Conservation (phyloP, 768 basidiomycete species). For the Lactifluus subvellereus region DNA sequence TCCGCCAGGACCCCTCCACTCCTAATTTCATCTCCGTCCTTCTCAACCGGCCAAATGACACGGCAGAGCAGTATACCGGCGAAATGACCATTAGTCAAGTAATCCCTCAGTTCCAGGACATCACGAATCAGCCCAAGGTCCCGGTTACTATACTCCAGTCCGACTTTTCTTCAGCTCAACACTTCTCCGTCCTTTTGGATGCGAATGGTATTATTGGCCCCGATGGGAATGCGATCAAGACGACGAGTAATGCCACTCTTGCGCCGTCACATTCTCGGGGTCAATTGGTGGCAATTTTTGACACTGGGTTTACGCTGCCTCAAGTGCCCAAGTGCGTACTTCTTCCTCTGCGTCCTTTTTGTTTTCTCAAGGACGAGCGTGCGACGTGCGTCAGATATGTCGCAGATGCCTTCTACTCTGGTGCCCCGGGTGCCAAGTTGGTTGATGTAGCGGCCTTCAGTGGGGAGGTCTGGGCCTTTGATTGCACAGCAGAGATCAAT, state of each 20-base stretch:
- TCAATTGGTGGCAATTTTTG: constrained; percentile 56
- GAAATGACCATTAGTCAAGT: constrained; percentile 59
- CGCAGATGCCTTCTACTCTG: constrained; percentile 55
- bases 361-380: not conserved
- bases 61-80: constrained; percentile 45
- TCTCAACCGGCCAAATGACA: constrained; percentile 54
- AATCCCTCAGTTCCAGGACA: constrained; percentile 41
- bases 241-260: constrained; percentile 43
- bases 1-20: constrained; percentile 47
- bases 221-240: constrained; percentile 49
- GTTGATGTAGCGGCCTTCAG: constrained; percentile 35
- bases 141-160: constrained; percentile 38
- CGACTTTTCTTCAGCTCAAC: constrained; percentile 50
- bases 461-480: constrained; percentile 51
- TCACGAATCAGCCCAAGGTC: constrained; percentile 48
- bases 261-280: constrained; percentile 60
- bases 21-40: constrained; percentile 60
- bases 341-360: not conserved
- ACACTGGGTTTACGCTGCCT: constrained; percentile 64
- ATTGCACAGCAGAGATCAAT: constrained; percentile 59
- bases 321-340: constrained; percentile 46
- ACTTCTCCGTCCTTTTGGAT: constrained; percentile 62
- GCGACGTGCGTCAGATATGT: constrained; percentile 34
- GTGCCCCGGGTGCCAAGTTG: constrained; percentile 47
- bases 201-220: constrained; percentile 56